Evolutionary conservation across 1,139 yeast species (phyloP), one percentile per base, ranked within the genome.

Genomic region (Taiozyma sp.): DNA sequence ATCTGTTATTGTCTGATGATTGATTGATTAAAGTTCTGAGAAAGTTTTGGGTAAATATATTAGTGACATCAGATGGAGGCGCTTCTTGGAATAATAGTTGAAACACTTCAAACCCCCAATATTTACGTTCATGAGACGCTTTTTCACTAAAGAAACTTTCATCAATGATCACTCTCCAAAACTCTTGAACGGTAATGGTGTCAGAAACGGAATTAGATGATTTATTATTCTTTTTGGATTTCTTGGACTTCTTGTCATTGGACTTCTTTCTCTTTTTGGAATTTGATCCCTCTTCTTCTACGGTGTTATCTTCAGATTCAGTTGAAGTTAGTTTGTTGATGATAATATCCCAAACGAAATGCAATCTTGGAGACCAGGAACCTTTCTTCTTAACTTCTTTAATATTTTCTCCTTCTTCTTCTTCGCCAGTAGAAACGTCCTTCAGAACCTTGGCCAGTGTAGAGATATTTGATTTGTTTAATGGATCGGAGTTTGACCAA

Each of bases 81-180:
- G 71, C 55, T 1, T 68, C 55, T 11, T 67, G 48, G 50, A 85
- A 65, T 46, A 81, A 75, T 47, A 77, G 72, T 40, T 68, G 72
- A 57, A 91, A 81, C 6, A 91, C 76, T 59, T 87, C 87, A 60
- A 91, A 81, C 0, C 98, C 99, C 80, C 89, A 80, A 66, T 77
- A 88, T 64, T 91, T 93, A 54, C 97, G 76, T 66, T 91, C 98
- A 44, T 84, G 81, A 1, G 97, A 88, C 0, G 97, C 76, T 56
- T 85, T 81, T 34, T 79, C 81, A 5, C 89, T 73, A 62, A 93
- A 91, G 53, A 88, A 79, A 1, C 85, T 76, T 61, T 89, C 95
- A 63, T 91, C 98, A 11, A 91, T 79, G 9, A 83, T 83, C 4
- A 77, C 75, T 58, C 81, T 79, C 96, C 96, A 90, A 66, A 93